phyloP scores from a whole-genome alignment of 2,329 filamentous ascomycete species.

The Penicillium olsonii region DNA sequence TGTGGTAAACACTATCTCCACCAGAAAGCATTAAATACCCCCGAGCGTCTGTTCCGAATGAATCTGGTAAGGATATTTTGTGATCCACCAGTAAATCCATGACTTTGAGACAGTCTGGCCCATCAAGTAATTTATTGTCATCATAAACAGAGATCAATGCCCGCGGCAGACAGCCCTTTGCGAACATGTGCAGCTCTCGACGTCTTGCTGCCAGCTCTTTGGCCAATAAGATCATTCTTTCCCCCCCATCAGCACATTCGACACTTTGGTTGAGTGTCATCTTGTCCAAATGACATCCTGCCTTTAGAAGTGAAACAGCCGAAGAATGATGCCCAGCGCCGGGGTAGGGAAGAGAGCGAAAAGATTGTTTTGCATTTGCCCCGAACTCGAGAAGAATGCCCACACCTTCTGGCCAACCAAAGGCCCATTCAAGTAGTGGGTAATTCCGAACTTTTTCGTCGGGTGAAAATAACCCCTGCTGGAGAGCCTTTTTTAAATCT shows the following conservation, averaged over 20 bases:
- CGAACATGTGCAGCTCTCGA: not conserved
- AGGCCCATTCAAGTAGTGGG: conserved; percentile 1
- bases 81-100: not conserved
- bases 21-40: not conserved
- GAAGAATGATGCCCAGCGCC: not conserved
- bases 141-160: not conserved
- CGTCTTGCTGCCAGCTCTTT: conserved; percentile 1
- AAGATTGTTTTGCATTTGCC: not conserved
- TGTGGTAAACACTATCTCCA: not conserved
- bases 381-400: conserved; percentile 5
- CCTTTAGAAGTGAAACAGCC: not conserved
- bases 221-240: not conserved
- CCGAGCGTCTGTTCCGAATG: not conserved
- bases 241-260: not conserved
- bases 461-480: not conserved
- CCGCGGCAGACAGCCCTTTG: not conserved
- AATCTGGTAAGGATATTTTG: not conserved
- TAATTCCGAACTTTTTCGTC: not conserved
- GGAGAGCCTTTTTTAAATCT: not conserved
- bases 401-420: conserved; percentile 7
- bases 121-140: not conserved
- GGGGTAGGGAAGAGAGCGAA: not conserved
- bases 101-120: not conserved
- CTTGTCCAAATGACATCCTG: not conserved
- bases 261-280: not conserved